Conservation (phyloP, 768 basidiomycete species). For the Lyophyllum semitale region DNA sequence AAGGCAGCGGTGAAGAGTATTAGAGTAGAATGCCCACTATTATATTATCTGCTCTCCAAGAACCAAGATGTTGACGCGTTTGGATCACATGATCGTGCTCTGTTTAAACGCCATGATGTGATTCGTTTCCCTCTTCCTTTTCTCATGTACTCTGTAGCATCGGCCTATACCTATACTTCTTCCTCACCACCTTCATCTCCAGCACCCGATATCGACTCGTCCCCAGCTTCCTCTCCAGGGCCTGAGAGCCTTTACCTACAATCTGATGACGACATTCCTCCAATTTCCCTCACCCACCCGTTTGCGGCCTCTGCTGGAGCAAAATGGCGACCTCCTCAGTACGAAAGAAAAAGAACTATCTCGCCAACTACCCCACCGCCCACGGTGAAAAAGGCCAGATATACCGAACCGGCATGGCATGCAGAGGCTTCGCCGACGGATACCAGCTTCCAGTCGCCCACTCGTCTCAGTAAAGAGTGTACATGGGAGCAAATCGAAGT, state of each 20-base stretch:
- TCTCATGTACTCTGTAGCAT: conserved; percentile 13
- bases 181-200: conserved; percentile 59
- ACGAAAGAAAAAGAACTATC: conserved; percentile 37
- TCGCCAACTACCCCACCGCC: conserved; percentile 15
- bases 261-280: conserved; percentile 14
- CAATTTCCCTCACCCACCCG: conserved; percentile 39
- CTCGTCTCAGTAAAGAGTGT: not conserved
- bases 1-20: conserved; percentile 36
- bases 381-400: conserved; percentile 18
- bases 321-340: conserved; percentile 39
- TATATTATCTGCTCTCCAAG: too few species aligned
- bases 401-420: conserved; percentile 5
- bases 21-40: conserved; percentile 34
- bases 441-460: not conserved
- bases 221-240: conserved; percentile 31
- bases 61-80: conserved; percentile 5
- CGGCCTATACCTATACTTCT: conserved; percentile 22
- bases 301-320: conserved; percentile 62
- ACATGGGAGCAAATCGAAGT: conserved; percentile 33
- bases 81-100: conserved; percentile 20
- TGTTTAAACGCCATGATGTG: too few species aligned
- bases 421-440: conserved; percentile 4
- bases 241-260: conserved; percentile 15
- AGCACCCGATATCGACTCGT: conserved; percentile 22
- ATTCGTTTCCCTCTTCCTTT: not conserved